Conservation (phyloP, 148 eudicot genomes). For the Diospyros lotus region DNA sequence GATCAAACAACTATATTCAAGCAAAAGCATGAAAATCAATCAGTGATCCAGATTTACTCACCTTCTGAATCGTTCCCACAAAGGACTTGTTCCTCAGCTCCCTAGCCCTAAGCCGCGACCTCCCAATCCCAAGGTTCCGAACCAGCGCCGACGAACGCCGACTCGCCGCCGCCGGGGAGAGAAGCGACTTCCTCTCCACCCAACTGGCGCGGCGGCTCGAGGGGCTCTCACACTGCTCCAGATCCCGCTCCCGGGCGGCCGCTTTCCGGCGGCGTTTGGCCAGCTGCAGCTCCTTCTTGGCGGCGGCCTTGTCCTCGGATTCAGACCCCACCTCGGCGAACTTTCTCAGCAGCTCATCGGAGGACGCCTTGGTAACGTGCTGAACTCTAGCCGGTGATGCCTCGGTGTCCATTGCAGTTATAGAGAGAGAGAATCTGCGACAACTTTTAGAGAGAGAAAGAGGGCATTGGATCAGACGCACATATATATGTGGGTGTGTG, state of each 20-base stretch:
- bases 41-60: not conserved
- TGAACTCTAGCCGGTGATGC: conserved; percentile 37
- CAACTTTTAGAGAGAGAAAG: conserved; percentile 4
- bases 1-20: not conserved
- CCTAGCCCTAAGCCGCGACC: conserved; percentile 31
- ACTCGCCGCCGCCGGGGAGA: conserved; percentile 21
- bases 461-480: not conserved
- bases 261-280: conserved; percentile 30
- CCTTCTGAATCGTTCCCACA: conserved; percentile 64
- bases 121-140: conserved; percentile 39
- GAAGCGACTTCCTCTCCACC: conserved; percentile 52
- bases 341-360: conserved; percentile 68
- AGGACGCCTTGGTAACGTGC: conserved; percentile 65
- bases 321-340: conserved; percentile 54
- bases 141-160: conserved; percentile 28
- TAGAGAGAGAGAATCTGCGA: conserved; percentile 3
- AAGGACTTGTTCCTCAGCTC: conserved; percentile 43
- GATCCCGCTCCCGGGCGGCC: not conserved
- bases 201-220: conserved; percentile 1
- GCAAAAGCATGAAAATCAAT: not conserved
- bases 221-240: not conserved
- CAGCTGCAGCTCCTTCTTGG: conserved; percentile 21
- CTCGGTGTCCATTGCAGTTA: conserved; percentile 9
- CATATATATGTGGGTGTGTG: not conserved
- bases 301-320: conserved; percentile 14